A percentile compares a stretch with the other conserved stretches of the same genome.
Evolutionary conservation across 164 flowering plant genomes (phyloP).

Genomic region (Euptelea pleiosperma): DNA sequence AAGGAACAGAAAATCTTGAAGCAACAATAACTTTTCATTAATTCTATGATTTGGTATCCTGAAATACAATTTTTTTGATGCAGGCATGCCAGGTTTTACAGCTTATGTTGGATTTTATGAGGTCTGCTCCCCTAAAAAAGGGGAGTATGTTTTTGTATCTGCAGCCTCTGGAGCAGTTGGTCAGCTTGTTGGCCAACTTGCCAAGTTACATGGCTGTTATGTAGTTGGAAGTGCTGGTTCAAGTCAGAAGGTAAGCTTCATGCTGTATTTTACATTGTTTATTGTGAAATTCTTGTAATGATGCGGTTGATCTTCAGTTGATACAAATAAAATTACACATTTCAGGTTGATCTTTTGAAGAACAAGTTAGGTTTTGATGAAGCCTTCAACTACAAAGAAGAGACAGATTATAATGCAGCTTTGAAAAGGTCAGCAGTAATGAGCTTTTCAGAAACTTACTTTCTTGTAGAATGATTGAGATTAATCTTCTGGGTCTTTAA

Average conservation of each 20-base stretch:
- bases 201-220: slow-evolving; percentile 74
- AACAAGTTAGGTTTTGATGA: slow-evolving; percentile 55
- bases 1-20: too few species aligned
- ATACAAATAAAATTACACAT: background rate
- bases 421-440: slow-evolving; percentile 42
- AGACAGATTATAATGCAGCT: slow-evolving; percentile 41
- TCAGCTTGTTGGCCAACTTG: slow-evolving; percentile 80
- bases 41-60: background rate
- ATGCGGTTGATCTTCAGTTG: background rate
- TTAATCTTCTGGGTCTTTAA: too few species aligned
- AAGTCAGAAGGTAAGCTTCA: slow-evolving; percentile 39
- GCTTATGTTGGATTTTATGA: slow-evolving; percentile 79
- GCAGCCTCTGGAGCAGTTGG: slow-evolving; percentile 91
- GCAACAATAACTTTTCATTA: too few species aligned
- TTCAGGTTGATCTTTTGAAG: slow-evolving; percentile 53
- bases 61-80: slow-evolving; percentile 1
- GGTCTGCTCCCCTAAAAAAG: slow-evolving; percentile 60
- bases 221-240: slow-evolving; percentile 84
- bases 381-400: slow-evolving; percentile 66
- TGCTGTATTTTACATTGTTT: background rate
- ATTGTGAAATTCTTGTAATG: background rate
- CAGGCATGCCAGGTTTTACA: slow-evolving; percentile 85
- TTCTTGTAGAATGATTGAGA: background rate
- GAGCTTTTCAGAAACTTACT: background rate
- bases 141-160: slow-evolving; percentile 66